A percentile compares a stretch with the other conserved stretches of the same genome.
Evolutionary conservation across 768 basidiomycete species (phyloP).

Genomic region (Glaciozyma antarctica): DNA sequence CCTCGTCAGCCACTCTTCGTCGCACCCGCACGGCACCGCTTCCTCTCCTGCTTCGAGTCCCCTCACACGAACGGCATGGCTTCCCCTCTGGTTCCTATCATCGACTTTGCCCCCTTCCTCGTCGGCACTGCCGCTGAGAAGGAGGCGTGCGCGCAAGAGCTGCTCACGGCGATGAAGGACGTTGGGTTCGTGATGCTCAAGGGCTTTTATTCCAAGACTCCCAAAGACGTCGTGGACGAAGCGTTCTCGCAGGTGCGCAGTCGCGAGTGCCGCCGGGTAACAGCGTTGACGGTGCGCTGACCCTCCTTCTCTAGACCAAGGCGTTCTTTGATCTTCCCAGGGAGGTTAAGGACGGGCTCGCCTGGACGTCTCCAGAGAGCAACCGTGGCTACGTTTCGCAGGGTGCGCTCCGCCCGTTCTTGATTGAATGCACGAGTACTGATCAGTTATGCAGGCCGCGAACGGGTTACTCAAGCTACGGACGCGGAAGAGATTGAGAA

Average conservation of each 20-base stretch:
- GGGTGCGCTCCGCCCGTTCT: slow-evolving; percentile 40
- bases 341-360: slow-evolving; percentile 52
- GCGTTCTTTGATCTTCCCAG: slow-evolving; percentile 62
- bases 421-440: too few species aligned
- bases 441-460: slow-evolving; percentile 42
- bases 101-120: slow-evolving; percentile 65
- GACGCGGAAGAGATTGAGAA: slow-evolving; percentile 57
- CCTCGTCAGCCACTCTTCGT: too few species aligned
- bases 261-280: background rate
- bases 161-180: slow-evolving; percentile 68
- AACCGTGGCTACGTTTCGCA: slow-evolving; percentile 75
- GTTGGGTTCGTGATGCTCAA: slow-evolving; percentile 59
- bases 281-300: background rate
- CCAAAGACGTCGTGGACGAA: slow-evolving; percentile 49
- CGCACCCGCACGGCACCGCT: too few species aligned
- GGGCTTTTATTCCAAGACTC: slow-evolving; percentile 52
- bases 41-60: too few species aligned
- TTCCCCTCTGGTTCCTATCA: slow-evolving; percentile 49
- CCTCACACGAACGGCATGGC: too few species aligned
- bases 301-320: slow-evolving; percentile 51
- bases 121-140: slow-evolving; percentile 49
- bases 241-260: slow-evolving; percentile 56
- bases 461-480: slow-evolving; percentile 44
- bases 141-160: slow-evolving; percentile 53
- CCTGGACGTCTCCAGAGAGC: slow-evolving; percentile 51